A percentile compares a stretch with the other conserved stretches of the same genome.
phyloP scores from a whole-genome alignment of 768 basidiomycete species.

The Trichaptum fuscoviolaceum region DNA sequence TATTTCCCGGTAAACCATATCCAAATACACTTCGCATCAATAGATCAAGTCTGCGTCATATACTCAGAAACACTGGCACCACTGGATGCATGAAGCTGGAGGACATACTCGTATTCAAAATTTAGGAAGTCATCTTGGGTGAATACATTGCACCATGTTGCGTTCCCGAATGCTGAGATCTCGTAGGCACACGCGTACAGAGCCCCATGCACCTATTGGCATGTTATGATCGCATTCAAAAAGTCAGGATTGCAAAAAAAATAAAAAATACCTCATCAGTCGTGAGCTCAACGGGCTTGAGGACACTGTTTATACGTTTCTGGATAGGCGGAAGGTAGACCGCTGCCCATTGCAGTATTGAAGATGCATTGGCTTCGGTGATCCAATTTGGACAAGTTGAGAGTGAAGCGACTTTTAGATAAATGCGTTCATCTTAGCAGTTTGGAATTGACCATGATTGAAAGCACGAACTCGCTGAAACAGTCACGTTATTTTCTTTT shows the following conservation, averaged over 20 bases:
- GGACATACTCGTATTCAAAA: conserved; percentile 27
- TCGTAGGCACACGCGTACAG: conserved; percentile 39
- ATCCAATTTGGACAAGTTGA: background rate
- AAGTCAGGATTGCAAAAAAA: no score
- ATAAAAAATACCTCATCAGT: conserved; percentile 17
- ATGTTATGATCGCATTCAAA: no score
- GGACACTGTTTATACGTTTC: conserved; percentile 26
- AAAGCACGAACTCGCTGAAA: conserved; percentile 38
- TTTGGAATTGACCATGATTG: conserved; percentile 20
- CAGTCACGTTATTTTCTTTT: conserved; percentile 28
- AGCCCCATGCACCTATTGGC: conserved; percentile 27
- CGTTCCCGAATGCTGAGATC: conserved; percentile 28
- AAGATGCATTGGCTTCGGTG: no score
- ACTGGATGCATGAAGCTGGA: no score
- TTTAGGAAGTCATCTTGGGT: conserved; percentile 25
- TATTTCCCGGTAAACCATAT: conserved; percentile 27
- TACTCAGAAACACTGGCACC: no score
- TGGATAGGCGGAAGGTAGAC: conserved; percentile 32
- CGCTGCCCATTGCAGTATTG: conserved; percentile 22
- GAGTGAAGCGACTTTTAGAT: no score
- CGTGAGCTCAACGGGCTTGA: conserved; percentile 29
- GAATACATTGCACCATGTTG: conserved; percentile 39
- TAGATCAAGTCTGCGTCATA: conserved; percentile 36
- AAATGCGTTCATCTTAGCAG: no score
- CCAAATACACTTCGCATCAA: conserved; percentile 33